Conservation (phyloP, 208 protist genomes). For the Acanthamoeba royreba region DNA sequence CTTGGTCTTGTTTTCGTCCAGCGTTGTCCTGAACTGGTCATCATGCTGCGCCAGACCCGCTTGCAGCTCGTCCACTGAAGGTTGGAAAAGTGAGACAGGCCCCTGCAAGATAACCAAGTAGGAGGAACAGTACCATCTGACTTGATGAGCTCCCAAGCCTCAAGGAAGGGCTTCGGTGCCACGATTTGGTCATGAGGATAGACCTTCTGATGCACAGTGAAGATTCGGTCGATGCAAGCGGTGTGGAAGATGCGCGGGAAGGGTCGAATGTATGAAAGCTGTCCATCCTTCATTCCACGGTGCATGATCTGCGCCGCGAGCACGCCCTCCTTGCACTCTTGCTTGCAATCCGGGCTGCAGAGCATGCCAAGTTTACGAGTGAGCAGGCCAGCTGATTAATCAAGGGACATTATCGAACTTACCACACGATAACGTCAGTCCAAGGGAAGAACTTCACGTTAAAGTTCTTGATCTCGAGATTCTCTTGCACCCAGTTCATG, state of each 20-base stretch:
- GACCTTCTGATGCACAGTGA: not conserved
- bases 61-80: not conserved
- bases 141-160: conserved; percentile 1
- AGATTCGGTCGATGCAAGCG: not conserved
- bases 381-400: too few species aligned
- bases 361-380: too few species aligned
- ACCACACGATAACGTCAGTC: not conserved
- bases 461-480: conserved; percentile 15
- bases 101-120: not conserved
- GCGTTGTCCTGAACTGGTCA: conserved; percentile 23
- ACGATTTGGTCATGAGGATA: not conserved
- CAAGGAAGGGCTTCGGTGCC: not conserved
- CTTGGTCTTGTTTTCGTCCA: conserved; percentile 7
- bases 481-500: not conserved
- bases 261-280: conserved; percentile 24
- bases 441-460: conserved; percentile 40
- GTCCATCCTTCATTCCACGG: not conserved
- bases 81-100: not conserved
- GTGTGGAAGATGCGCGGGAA: conserved; percentile 19
- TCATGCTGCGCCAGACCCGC: conserved; percentile 12
- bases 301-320: conserved; percentile 28
- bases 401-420: not conserved
- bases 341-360: not conserved
- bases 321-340: conserved; percentile 27
- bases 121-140: not conserved